Base-by-base conservation (phyloP, 768 basidiomycete species). In the Amanita rimosa region DNA sequence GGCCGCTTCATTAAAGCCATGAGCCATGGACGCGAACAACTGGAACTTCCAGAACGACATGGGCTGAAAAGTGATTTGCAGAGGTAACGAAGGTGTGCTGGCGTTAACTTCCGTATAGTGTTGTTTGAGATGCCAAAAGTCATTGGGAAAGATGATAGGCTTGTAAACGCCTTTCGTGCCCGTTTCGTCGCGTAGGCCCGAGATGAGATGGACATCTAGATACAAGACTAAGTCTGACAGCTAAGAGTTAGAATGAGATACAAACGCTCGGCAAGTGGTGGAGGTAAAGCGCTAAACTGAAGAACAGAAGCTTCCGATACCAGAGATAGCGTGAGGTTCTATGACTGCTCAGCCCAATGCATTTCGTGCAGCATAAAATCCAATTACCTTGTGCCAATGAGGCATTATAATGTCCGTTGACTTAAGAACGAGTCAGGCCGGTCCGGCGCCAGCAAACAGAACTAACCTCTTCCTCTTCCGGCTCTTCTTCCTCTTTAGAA, bases 121-220 rank as follows among this genome's bases (percentile, higher is more conserved):
- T 36, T 85, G 83, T 34, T 81, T 79, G 26, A 91, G 74, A 53
- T 85, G 78, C 92, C 95, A 97, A 66, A 97, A 97, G 59, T 96
- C 92, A 60, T 98, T 98, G 11, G 90, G 79, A 64, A 85, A 98
- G 33, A 97, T 61, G 51, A 94, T 81, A 7, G 95, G 95, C 58
- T 81, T 85, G 73, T 94, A 92, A 53, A 73, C 78, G 3, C 79
- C 85, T 52, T 73, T 74, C 2, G 71, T 74, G 3, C 83, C 83
- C 19, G 78, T 77, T 33, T 74, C 64, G 53, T 89, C 85, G 33
- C 85, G 78, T 48, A 70, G 57, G 21, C 66, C 71, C 3, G 76
- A 72, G 34, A 84, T 68, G 35, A 92, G 60, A 46, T 79, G 67
- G 40, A 92, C 62, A 62, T 87, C 87, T 85, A 36, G 35, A 37